phyloP scores from a whole-genome alignment of 2,329 filamentous ascomycete species.

The Grosmannia serpens region DNA sequence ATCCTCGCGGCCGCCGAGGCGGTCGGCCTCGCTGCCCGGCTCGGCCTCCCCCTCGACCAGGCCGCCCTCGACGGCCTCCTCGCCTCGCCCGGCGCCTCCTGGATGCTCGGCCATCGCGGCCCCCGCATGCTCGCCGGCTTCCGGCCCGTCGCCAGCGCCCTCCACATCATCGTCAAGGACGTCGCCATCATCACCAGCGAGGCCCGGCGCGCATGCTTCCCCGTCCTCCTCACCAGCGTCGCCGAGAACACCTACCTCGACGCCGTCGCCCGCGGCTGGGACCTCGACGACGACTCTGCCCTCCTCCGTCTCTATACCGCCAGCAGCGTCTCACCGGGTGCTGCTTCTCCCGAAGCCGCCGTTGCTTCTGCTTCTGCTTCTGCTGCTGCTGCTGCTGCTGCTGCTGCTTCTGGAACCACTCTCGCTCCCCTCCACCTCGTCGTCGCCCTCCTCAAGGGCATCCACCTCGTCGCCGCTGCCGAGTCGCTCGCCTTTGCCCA shows the following conservation, averaged over 20 bases:
- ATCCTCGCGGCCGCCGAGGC: conserved; percentile 50
- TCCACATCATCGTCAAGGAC: conserved; percentile 51
- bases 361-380: conserved; percentile 4
- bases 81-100: conserved; percentile 39
- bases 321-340: conserved; percentile 16
- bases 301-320: conserved; percentile 31
- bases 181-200: conserved; percentile 56
- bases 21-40: conserved; percentile 44
- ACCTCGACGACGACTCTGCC: conserved; percentile 31
- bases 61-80: conserved; percentile 30
- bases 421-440: conserved; percentile 18
- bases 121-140: conserved; percentile 42
- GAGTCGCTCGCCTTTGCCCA: conserved; percentile 31
- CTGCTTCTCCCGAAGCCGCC: not conserved
- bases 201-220: conserved; percentile 44
- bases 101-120: conserved; percentile 50
- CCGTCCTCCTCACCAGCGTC: conserved; percentile 46
- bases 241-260: conserved; percentile 56
- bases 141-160: conserved; percentile 44
- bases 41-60: conserved; percentile 37
- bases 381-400: not conserved
- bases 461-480: conserved; percentile 30
- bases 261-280: conserved; percentile 44
- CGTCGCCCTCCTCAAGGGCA: conserved; percentile 27
- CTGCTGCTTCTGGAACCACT: too few species aligned